A percentile compares a stretch with the other conserved stretches of the same genome.
phyloP scores from a whole-genome alignment of 345 rosid species.

The Psidium friedrichsthalianum region DNA sequence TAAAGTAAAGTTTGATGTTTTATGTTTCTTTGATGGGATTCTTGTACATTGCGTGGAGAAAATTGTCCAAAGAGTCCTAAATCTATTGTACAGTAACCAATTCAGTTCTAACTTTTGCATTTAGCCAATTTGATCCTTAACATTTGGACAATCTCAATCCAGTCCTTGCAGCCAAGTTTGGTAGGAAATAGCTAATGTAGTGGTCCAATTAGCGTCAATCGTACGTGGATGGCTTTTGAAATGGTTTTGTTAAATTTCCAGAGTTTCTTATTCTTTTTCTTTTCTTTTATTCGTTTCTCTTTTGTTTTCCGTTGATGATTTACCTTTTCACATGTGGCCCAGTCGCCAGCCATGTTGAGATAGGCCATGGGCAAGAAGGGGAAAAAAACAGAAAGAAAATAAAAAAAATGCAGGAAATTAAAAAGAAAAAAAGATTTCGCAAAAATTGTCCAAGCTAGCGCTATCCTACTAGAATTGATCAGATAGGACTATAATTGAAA shows the following conservation, averaged over 20 bases:
- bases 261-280: not conserved
- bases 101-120: too few species aligned
- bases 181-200: rapidly evolving
- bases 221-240: not conserved
- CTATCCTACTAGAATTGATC: not conserved
- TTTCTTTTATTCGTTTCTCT: not conserved
- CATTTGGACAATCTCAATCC: too few species aligned
- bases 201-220: not conserved
- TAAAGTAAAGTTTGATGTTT: too few species aligned
- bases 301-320: not conserved
- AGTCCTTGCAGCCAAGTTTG: too few species aligned
- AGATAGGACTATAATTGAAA: not conserved
- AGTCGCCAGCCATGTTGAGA: not conserved
- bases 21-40: too few species aligned
- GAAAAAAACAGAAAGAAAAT: not conserved
- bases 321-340: not conserved
- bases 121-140: too few species aligned
- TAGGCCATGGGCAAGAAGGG: not conserved
- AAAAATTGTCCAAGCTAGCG: not conserved
- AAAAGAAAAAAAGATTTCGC: not conserved
- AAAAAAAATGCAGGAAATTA: rapidly evolving
- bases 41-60: too few species aligned
- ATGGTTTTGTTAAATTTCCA: too few species aligned
- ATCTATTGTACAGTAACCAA: too few species aligned
- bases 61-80: too few species aligned